Conservation (phyloP, 2,329 filamentous ascomycete genomes). For the Aspergillus vadensis region DNA sequence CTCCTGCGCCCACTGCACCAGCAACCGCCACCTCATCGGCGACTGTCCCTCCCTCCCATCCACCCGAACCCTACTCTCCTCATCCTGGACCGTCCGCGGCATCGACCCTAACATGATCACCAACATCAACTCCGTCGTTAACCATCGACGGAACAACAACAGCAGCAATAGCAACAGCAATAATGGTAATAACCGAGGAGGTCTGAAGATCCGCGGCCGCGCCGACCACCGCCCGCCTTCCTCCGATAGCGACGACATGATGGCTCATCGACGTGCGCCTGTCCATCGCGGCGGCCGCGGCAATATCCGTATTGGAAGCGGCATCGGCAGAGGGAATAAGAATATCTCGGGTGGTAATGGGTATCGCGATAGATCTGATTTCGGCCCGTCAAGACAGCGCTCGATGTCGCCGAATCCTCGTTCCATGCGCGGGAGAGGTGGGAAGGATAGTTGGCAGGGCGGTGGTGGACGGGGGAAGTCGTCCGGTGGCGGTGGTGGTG, state of each 20-base stretch:
- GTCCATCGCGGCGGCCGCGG: conserved; percentile 32
- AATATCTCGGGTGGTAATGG: conserved; percentile 13
- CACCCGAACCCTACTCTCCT: conserved; percentile 29
- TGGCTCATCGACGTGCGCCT: conserved; percentile 32
- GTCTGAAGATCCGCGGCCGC: conserved; percentile 41
- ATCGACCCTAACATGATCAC: conserved; percentile 41
- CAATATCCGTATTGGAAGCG: conserved; percentile 39
- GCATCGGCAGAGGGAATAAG: conserved; percentile 31
- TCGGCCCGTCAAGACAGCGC: conserved; percentile 20
- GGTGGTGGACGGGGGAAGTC: conserved; percentile 7
- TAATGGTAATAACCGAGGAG: conserved; percentile 11
- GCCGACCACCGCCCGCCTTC: conserved; percentile 33
- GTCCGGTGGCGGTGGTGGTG: not conserved
- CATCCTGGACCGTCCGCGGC: conserved; percentile 43
- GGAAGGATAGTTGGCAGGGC: conserved; percentile 25
- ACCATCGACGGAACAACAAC: conserved; percentile 2
- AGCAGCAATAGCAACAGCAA: too few relatives aligned
- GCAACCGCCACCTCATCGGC: conserved; percentile 46
- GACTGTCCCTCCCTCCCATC: conserved; percentile 42
- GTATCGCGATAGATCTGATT: too few relatives aligned
- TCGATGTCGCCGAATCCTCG: conserved; percentile 35
- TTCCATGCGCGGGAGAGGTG: conserved; percentile 21
- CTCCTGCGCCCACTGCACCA: conserved; percentile 48
- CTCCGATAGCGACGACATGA: conserved; percentile 40
- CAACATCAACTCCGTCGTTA: conserved; percentile 39